Conservation (phyloP, 2,329 filamentous ascomycete species). For the Dothidotthia symphoricarpi region DNA sequence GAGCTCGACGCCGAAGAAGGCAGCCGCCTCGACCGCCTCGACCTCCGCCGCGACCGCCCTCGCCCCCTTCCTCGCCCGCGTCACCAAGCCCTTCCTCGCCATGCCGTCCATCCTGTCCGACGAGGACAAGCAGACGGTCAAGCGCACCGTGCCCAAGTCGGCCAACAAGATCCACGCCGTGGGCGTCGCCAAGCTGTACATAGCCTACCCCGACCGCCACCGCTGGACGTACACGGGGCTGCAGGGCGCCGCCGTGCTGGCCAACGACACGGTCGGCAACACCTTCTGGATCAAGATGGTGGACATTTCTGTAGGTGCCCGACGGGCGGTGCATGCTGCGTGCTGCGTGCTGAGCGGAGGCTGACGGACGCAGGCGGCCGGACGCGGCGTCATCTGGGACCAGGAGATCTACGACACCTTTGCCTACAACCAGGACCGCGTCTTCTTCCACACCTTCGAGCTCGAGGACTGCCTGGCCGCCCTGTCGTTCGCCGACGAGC, state of each 20-base stretch:
- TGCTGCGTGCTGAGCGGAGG: background rate
- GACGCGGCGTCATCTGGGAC: conserved; percentile 36
- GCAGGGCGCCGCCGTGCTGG: conserved; percentile 86
- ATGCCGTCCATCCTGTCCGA: conserved; percentile 74
- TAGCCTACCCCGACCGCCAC: conserved; percentile 80
- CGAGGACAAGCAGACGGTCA: conserved; percentile 94
- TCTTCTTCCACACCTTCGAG: conserved; percentile 97
- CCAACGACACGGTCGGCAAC: conserved; percentile 90
- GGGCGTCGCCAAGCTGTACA: conserved; percentile 87
- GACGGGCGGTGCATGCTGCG: too few species aligned
- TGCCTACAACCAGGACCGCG: conserved; percentile 92
- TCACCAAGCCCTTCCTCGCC: conserved; percentile 18
- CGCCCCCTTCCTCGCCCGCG: conserved; percentile 7
- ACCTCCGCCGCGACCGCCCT: too few species aligned
- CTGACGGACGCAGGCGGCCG: conserved; percentile 54
- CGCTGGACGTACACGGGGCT: conserved; percentile 94
- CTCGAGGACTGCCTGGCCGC: conserved; percentile 87
- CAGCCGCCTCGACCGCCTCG: too few species aligned
- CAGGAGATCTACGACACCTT: conserved; percentile 97
- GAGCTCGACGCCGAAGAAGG: too few species aligned
- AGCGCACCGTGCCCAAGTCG: conserved; percentile 87
- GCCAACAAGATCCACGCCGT: conserved; percentile 97
- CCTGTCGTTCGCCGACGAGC: conserved; percentile 92
- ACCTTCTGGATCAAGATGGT: conserved; percentile 98
- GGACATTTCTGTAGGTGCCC: conserved; percentile 76